Percentiles rank a stretch among this genome's conserved stretches.
Conservation (phyloP, 2,329 filamentous ascomycete genomes). For the Thielaviopsis euricoi region DNA sequence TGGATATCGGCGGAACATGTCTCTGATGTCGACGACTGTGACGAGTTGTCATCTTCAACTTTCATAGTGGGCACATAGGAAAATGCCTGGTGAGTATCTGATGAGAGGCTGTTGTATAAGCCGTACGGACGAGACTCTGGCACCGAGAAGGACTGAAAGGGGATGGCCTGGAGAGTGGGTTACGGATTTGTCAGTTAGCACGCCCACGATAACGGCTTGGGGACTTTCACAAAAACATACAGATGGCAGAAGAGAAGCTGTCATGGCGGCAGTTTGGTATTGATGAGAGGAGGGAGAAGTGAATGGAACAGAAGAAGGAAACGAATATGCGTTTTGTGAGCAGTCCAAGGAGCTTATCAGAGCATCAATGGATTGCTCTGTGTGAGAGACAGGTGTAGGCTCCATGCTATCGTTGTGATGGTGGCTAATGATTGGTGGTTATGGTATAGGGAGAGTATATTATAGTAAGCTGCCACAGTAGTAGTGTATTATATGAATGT, state of each 20-base stretch:
- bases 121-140: neutral
- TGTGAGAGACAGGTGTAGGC: neutral
- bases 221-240: neutral
- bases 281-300: neutral
- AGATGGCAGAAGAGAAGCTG: neutral
- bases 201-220: neutral
- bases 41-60: conserved; percentile 4
- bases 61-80: conserved; percentile 7
- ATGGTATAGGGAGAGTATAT: neutral
- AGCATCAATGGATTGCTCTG: neutral
- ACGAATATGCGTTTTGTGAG: neutral
- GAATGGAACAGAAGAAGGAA: neutral
- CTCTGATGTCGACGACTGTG: conserved; percentile 16
- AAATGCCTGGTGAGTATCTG: neutral
- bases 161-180: too few species aligned
- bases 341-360: neutral
- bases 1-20: neutral
- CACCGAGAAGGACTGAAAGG: neutral
- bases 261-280: conserved; percentile 6
- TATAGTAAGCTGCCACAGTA: neutral
- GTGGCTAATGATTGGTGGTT: neutral
- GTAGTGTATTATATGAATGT: neutral
- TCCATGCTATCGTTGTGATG: neutral
- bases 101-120: neutral
- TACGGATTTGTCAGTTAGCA: neutral